A percentile compares a stretch with the other conserved stretches of the same genome.
Evolutionary conservation across 1,139 yeast species (phyloP).

Genomic region (Candida glucosophila): DNA sequence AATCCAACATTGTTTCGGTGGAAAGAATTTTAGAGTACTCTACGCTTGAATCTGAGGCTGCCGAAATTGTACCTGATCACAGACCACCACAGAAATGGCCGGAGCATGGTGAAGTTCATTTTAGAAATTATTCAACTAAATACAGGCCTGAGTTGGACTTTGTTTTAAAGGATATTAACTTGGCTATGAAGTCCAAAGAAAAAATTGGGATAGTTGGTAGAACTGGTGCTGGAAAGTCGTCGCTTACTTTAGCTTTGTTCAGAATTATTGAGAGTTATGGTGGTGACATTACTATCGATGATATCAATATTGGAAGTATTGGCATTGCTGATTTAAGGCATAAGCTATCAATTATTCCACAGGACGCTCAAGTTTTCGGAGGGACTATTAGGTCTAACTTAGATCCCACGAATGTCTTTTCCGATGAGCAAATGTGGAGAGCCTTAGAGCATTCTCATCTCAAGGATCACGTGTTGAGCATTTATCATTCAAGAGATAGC

Average conservation of each 20-base stretch:
- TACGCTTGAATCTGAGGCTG: slow-evolving; percentile 68
- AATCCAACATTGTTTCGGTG: slow-evolving; percentile 92
- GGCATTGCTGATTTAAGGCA: slow-evolving; percentile 84
- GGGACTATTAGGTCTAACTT: slow-evolving; percentile 84
- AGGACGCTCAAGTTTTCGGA: slow-evolving; percentile 93
- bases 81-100: slow-evolving; percentile 82
- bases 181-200: slow-evolving; percentile 66
- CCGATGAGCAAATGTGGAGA: slow-evolving; percentile 77
- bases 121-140: slow-evolving; percentile 70
- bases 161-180: slow-evolving; percentile 63
- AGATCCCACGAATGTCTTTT: slow-evolving; percentile 67
- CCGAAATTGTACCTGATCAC: slow-evolving; percentile 56
- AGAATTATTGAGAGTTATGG: slow-evolving; percentile 75
- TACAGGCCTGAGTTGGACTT: slow-evolving; percentile 81
- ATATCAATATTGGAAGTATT: slow-evolving; percentile 54
- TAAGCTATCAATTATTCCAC: slow-evolving; percentile 85
- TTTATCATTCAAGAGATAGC: slow-evolving; percentile 35
- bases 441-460: slow-evolving; percentile 82
- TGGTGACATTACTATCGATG: slow-evolving; percentile 74
- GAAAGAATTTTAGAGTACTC: slow-evolving; percentile 92
- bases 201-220: slow-evolving; percentile 94
- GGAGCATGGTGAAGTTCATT: slow-evolving; percentile 56
- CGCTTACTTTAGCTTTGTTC: slow-evolving; percentile 81
- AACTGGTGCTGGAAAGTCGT: slow-evolving; percentile 96
- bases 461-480: slow-evolving; percentile 58